Percentiles rank a stretch among this genome's conserved stretches.
phyloP scores from a whole-genome alignment of 768 basidiomycete genomes.

The Crucibulum laeve region DNA sequence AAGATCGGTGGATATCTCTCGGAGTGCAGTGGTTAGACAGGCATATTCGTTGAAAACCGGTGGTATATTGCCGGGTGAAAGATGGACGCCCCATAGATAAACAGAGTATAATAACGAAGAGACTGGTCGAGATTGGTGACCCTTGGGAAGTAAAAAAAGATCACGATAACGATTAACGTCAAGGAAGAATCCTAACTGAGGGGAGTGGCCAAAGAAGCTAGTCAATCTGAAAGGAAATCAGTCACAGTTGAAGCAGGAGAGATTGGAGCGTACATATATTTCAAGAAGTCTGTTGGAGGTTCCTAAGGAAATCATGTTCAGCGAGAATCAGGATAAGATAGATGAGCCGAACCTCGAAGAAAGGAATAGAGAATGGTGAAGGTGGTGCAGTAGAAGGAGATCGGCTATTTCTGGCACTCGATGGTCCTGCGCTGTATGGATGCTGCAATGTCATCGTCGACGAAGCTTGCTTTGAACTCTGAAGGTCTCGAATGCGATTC shows the following conservation, averaged over 20 bases:
- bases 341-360: too few species aligned
- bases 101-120: conserved; percentile 33
- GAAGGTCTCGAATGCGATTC: conserved; percentile 36
- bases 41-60: conserved; percentile 22
- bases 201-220: conserved; percentile 34
- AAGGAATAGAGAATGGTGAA: too few species aligned
- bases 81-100: conserved; percentile 30
- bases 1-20: conserved; percentile 30
- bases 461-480: conserved; percentile 17
- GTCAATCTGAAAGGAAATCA: conserved; percentile 13
- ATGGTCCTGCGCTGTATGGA: conserved; percentile 8
- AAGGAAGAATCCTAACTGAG: conserved; percentile 52
- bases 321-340: too few species aligned
- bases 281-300: conserved; percentile 9
- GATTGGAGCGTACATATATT: conserved; percentile 1
- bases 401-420: conserved; percentile 5
- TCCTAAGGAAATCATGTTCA: too few species aligned
- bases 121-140: conserved; percentile 26
- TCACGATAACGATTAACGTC: conserved; percentile 36
- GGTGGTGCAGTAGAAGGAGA: too few species aligned
- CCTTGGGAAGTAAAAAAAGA: conserved; percentile 20
- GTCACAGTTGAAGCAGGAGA: conserved; percentile 17
- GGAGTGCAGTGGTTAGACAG: conserved; percentile 35
- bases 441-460: conserved; percentile 8
- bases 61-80: conserved; percentile 19